Conservation (phyloP, 2,329 filamentous ascomycete genomes). For the Nigrospora sphaerica region DNA sequence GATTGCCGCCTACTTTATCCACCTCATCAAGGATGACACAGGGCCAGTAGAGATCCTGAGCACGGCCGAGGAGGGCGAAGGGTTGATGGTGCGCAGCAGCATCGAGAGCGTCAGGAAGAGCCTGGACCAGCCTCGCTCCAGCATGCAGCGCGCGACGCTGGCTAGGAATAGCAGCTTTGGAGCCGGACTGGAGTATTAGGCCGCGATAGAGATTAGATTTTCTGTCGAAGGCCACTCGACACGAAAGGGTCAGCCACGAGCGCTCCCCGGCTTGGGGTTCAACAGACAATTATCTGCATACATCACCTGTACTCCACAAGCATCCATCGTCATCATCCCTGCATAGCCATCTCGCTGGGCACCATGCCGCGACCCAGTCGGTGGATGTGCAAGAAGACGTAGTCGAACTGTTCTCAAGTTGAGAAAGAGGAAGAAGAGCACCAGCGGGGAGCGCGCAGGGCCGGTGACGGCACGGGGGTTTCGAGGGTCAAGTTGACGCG, state of each 20-base stretch:
- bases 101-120: slow-evolving; percentile 29
- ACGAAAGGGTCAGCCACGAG: neutral
- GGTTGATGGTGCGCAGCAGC: slow-evolving; percentile 15
- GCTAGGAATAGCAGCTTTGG: slow-evolving; percentile 42
- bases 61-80: slow-evolving; percentile 35
- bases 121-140: slow-evolving; percentile 33
- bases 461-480: no score
- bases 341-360: no score
- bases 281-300: no score
- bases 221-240: neutral
- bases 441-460: no score
- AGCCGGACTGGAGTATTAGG: slow-evolving; percentile 38
- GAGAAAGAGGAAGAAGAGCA: no score
- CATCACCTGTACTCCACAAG: no score
- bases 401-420: no score
- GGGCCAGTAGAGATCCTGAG: slow-evolving; percentile 29
- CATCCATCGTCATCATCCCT: no score
- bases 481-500: no score
- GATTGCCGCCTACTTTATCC: slow-evolving; percentile 66
- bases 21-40: slow-evolving; percentile 56
- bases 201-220: neutral
- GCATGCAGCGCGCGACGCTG: slow-evolving; percentile 36
- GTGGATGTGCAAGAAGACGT: no score
- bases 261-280: no score
- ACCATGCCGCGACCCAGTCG: no score